Percentiles rank a stretch among this genome's conserved stretches.
Evolutionary conservation across 495 filamentous ascomycete species (phyloP).

Genomic region (Trichoderma gamsii): DNA sequence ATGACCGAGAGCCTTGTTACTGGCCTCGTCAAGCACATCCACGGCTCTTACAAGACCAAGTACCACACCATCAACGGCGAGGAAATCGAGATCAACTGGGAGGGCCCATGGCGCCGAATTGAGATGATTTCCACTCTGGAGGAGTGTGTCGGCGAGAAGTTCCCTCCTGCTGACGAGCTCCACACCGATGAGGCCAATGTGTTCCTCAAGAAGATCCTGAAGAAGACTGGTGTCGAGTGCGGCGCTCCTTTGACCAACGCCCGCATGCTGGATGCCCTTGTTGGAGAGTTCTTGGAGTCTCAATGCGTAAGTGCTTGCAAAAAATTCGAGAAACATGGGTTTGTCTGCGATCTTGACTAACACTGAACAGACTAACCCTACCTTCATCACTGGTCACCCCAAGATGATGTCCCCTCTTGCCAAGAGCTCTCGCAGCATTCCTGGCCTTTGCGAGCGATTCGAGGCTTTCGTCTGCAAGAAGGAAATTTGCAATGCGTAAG

Average conservation of each 20-base stretch:
- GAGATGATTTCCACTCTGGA: slow-evolving; percentile 97
- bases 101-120: slow-evolving; percentile 83
- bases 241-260: slow-evolving; percentile 85
- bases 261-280: slow-evolving; percentile 73
- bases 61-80: slow-evolving; percentile 79
- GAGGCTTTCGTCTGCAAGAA: slow-evolving; percentile 98
- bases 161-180: slow-evolving; percentile 81
- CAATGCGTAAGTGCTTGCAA: slow-evolving; percentile 53
- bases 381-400: slow-evolving; percentile 80
- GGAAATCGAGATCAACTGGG: slow-evolving; percentile 88
- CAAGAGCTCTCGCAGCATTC: slow-evolving; percentile 79
- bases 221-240: slow-evolving; percentile 89
- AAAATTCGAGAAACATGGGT: background rate
- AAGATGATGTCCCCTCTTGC: slow-evolving; percentile 97
- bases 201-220: slow-evolving; percentile 75
- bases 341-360: background rate
- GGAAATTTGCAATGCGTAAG: slow-evolving; percentile 77
- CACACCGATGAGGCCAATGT: slow-evolving; percentile 82
- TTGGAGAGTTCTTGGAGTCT: slow-evolving; percentile 88
- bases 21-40: slow-evolving; percentile 82
- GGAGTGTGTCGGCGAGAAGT: slow-evolving; percentile 82
- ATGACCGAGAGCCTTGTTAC: slow-evolving; percentile 92
- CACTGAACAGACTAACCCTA: slow-evolving; percentile 56
- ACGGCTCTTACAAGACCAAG: slow-evolving; percentile 74
- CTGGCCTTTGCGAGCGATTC: slow-evolving; percentile 91